Percentiles rank a stretch among this genome's conserved stretches.
Evolutionary conservation across 2,329 filamentous ascomycete species (phyloP).

Genomic region (Clarireedia hainanense): DNA sequence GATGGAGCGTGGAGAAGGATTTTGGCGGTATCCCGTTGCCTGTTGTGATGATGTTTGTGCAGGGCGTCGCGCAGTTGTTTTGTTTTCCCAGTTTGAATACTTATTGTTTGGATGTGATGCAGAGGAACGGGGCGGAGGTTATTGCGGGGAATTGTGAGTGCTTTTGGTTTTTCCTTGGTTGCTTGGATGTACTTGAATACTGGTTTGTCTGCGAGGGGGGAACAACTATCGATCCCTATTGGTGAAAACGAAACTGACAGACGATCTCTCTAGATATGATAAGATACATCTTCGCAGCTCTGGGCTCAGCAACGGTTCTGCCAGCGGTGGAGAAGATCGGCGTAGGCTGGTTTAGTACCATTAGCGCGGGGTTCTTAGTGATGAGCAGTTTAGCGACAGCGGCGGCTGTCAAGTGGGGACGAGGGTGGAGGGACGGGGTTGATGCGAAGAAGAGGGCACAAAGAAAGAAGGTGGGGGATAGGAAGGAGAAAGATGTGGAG

Average conservation of each 20-base stretch:
- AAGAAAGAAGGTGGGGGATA: slow-evolving; percentile 21
- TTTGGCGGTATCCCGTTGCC: slow-evolving; percentile 51
- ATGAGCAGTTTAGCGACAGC: slow-evolving; percentile 19
- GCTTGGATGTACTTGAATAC: too few relatives aligned
- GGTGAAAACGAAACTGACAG: too few relatives aligned
- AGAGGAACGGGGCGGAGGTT: slow-evolving; percentile 60
- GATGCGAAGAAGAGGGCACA: slow-evolving; percentile 39
- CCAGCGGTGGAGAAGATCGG: slow-evolving; percentile 68
- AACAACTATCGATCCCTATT: too few relatives aligned
- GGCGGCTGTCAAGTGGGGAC: slow-evolving; percentile 24
- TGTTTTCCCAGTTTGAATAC: slow-evolving; percentile 71
- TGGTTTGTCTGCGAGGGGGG: too few relatives aligned
- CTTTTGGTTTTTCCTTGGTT: neutral
- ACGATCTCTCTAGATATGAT: slow-evolving; percentile 43
- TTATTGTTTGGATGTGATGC: slow-evolving; percentile 79
- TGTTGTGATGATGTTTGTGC: slow-evolving; percentile 65
- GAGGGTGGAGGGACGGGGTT: slow-evolving; percentile 36
- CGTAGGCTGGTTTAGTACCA: slow-evolving; percentile 74
- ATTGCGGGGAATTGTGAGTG: slow-evolving; percentile 60
- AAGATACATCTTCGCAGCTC: slow-evolving; percentile 66
- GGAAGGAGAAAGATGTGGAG: neutral
- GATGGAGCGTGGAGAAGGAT: slow-evolving; percentile 47
- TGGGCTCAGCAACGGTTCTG: slow-evolving; percentile 62
- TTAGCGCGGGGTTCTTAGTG: slow-evolving; percentile 51
- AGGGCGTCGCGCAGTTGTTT: slow-evolving; percentile 67